These are phyloP conservation scores for Trametes sp. DNA, from an alignment of 1,284 basidiomycete species.

Conservation along the genomic window DNA sequence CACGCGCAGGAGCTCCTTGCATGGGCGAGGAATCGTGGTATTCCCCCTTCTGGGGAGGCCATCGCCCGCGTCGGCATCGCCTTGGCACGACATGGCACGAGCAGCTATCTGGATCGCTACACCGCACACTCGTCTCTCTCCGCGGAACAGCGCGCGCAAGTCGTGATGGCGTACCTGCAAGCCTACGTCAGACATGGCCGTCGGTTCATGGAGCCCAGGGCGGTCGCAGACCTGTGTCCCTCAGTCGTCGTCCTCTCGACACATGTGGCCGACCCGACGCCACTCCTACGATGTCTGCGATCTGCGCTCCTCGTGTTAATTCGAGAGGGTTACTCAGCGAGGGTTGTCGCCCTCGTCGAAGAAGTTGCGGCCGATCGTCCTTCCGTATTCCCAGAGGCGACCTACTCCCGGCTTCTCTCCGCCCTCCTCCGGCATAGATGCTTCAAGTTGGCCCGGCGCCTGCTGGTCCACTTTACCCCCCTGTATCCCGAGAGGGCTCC, in stretches of 20 bases:
- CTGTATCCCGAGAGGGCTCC: constrained; percentile 1
- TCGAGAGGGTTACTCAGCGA: constrained; percentile 16
- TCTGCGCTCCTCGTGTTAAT: constrained; percentile 18
- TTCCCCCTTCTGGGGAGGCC: constrained; percentile 15
- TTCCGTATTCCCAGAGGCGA: constrained; percentile 6
- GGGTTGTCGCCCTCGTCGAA: constrained; percentile 16
- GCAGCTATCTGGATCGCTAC: constrained; percentile 25
- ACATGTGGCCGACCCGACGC: background rate
- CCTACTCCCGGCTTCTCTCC: constrained; percentile 24
- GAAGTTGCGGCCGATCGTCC: constrained; percentile 7
- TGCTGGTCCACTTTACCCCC: constrained; percentile 5
- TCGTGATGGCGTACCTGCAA: constrained; percentile 18
- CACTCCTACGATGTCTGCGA: background rate
- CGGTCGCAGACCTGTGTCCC: background rate
- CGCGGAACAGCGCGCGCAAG: constrained; percentile 21
- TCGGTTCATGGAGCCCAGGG: constrained; percentile 17
- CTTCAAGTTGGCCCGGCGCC: constrained; percentile 25
- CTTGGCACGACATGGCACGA: constrained; percentile 23
- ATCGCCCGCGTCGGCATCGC: constrained; percentile 21
- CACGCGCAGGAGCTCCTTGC: constrained; percentile 27
- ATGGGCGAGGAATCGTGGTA: constrained; percentile 20
- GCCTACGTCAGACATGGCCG: constrained; percentile 21
- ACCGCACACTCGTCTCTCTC: constrained; percentile 20
- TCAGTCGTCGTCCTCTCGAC: background rate
- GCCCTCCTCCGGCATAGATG: constrained; percentile 27